Evolutionary conservation across 805 yeast genomes (phyloP).

Genomic region (Blastobotrys attinorum): DNA sequence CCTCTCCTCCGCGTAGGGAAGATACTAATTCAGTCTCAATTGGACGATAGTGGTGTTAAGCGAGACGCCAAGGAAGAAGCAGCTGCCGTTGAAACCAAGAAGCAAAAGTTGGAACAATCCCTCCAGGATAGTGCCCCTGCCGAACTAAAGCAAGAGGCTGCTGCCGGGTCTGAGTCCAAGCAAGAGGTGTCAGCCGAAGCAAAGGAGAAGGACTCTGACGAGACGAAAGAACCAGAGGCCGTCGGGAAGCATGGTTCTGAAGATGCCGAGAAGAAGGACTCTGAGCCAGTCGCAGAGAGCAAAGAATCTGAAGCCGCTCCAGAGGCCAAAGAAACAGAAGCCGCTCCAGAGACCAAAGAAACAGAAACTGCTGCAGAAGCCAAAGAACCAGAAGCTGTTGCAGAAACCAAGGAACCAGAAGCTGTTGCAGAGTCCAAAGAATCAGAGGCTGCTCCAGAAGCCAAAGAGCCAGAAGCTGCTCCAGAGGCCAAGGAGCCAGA

Average conservation of each 20-base stretch:
- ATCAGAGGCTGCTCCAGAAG: too few relatives aligned
- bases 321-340: background rate
- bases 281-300: background rate
- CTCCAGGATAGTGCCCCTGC: background rate
- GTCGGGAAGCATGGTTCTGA: slow-evolving; percentile 37
- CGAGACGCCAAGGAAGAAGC: slow-evolving; percentile 1
- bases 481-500: background rate
- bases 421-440: background rate
- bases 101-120: slow-evolving; percentile 1
- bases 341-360: slow-evolving; percentile 57
- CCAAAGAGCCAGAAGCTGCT: background rate
- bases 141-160: background rate
- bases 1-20: background rate
- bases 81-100: slow-evolving; percentile 3
- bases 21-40: too few relatives aligned
- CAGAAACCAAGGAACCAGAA: background rate
- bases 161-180: slow-evolving; percentile 21
- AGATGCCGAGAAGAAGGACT: background rate
- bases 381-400: slow-evolving; percentile 21
- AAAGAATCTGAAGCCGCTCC: background rate
- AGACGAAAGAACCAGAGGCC: background rate
- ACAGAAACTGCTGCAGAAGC: slow-evolving; percentile 78
- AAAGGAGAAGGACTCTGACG: background rate
- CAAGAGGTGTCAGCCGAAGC: background rate
- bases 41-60: background rate